These are phyloP conservation scores for Penicillium macrosclerotiorum DNA, from an alignment of 495 filamentous ascomycete genomes.

Conservation along the genomic window DNA sequence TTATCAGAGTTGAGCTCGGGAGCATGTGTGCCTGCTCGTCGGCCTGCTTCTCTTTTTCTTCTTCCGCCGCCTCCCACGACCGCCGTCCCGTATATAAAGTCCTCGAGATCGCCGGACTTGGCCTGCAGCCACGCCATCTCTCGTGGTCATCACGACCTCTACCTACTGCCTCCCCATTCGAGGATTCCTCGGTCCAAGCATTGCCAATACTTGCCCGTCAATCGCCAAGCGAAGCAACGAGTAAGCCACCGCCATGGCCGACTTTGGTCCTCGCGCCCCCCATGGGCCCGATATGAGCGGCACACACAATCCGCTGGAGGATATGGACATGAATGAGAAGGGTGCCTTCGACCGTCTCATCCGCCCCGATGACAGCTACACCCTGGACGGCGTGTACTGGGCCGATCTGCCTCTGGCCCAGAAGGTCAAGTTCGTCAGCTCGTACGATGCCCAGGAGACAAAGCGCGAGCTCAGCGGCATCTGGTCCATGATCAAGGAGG, in stretches of 20 bases:
- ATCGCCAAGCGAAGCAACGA: not conserved
- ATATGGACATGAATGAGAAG: slow-evolving; percentile 62
- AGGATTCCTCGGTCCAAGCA: not conserved
- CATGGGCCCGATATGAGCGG: slow-evolving; percentile 56
- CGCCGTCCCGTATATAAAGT: slow-evolving; percentile 18
- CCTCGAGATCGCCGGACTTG: slow-evolving; percentile 21
- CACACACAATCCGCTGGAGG: slow-evolving; percentile 48
- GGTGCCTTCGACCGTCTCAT: slow-evolving; percentile 71
- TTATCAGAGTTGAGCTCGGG: slow-evolving; percentile 27
- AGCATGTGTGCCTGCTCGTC: slow-evolving; percentile 19
- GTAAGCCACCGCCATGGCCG: slow-evolving; percentile 31
- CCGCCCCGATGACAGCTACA: slow-evolving; percentile 81
- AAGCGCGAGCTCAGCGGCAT: slow-evolving; percentile 61
- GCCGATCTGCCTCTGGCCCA: slow-evolving; percentile 70
- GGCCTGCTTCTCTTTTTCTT: slow-evolving; percentile 4
- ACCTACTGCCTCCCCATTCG: slow-evolving; percentile 1
- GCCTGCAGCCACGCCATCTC: slow-evolving; percentile 22
- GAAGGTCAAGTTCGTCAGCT: slow-evolving; percentile 68
- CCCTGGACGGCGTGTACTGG: slow-evolving; percentile 80
- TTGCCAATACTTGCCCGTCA: slow-evolving; percentile 7
- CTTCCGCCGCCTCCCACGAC: slow-evolving; percentile 9
- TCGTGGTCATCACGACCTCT: slow-evolving; percentile 14
- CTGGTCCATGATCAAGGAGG: slow-evolving; percentile 73
- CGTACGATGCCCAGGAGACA: slow-evolving; percentile 63
- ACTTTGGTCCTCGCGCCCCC: slow-evolving; percentile 55